Base-by-base conservation (phyloP, 345 rosid genomes). In the Euphorbia lathyris region DNA sequence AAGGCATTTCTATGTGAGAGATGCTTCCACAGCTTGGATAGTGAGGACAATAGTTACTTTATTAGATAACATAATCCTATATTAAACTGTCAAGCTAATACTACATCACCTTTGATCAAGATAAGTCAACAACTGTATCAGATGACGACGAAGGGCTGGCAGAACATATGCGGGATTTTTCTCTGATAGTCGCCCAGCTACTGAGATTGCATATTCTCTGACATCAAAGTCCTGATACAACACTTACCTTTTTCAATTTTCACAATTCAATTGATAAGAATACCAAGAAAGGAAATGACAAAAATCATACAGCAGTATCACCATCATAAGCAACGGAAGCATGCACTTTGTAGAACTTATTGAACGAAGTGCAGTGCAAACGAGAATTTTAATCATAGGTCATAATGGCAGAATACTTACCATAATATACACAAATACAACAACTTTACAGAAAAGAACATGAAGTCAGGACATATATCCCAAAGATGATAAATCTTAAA, bases 121-220 rank as follows among this genome's bases (percentile, higher is more conserved):
- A 86, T 92, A 90, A 63, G 99, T 95, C 85, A 95, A 82, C 79
- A 95, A 73, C 78, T 92, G 99, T 83, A 95, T 95, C 70, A 95
- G 92, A 83, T 95, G 96, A 72, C 97, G 99, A 72, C 98, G 99
- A 76, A 95, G 96, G 70, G 99, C 99, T 40, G 99, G 99, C 83
- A 95, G 97, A 76, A 95, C 99, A 77, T 95, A 95, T 63, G 99
- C 98, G 58, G 99, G 99, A 80, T 95, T 95, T 82, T 88, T 95
- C 77, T 92, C 98, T 26, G 99, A 92, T 78, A 95, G 81, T 77
- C 97, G 83, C 79, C 99, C 99, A 71, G 96, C 91, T 65, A 95
- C 84, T 17, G 99, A 92, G 83, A 95, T 95, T 65, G 94, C 97
- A 81, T 85, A 92, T 75, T 88, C 99, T 78, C 96, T 87, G 76